These are phyloP conservation scores for Debaryomyces prosopidis DNA, from an alignment of 805 yeast genomes.

Conservation along the genomic window DNA sequence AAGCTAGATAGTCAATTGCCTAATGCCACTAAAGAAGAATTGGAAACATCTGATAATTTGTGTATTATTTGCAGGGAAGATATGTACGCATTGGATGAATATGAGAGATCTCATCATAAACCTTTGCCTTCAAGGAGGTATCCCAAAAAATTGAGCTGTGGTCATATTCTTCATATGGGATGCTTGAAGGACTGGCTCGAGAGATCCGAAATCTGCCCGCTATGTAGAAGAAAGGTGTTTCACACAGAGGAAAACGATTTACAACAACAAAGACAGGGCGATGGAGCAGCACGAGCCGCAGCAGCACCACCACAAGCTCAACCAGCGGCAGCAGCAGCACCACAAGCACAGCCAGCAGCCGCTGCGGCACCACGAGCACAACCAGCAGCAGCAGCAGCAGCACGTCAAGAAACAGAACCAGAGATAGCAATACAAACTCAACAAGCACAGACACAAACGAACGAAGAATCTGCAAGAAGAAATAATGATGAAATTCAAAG, in stretches of 20 bases:
- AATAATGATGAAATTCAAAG: background rate
- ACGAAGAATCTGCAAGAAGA: background rate
- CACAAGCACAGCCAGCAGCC: background rate
- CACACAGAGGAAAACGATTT: slow-evolving; percentile 5
- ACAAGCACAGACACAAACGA: background rate
- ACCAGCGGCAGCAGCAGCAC: background rate
- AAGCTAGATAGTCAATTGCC: slow-evolving; percentile 63
- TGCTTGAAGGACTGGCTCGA: slow-evolving; percentile 93
- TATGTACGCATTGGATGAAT: slow-evolving; percentile 53
- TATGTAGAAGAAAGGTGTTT: slow-evolving; percentile 74
- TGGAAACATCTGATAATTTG: slow-evolving; percentile 54
- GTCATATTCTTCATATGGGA: slow-evolving; percentile 85
- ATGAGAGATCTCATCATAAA: slow-evolving; percentile 22
- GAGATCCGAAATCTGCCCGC: slow-evolving; percentile 89
- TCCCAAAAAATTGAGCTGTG: slow-evolving; percentile 81
- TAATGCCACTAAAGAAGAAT: slow-evolving; percentile 62
- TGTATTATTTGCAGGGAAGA: slow-evolving; percentile 94
- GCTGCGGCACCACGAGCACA: background rate
- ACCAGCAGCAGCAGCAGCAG: background rate
- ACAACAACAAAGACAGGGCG: background rate
- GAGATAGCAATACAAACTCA: background rate
- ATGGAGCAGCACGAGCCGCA: too few relatives aligned
- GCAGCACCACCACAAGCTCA: background rate
- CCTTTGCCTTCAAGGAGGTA: slow-evolving; percentile 35
- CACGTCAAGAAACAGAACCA: background rate